Evolutionary conservation across 805 yeast genomes (phyloP).

Genomic region (Nakazawaea ambrosiae): DNA sequence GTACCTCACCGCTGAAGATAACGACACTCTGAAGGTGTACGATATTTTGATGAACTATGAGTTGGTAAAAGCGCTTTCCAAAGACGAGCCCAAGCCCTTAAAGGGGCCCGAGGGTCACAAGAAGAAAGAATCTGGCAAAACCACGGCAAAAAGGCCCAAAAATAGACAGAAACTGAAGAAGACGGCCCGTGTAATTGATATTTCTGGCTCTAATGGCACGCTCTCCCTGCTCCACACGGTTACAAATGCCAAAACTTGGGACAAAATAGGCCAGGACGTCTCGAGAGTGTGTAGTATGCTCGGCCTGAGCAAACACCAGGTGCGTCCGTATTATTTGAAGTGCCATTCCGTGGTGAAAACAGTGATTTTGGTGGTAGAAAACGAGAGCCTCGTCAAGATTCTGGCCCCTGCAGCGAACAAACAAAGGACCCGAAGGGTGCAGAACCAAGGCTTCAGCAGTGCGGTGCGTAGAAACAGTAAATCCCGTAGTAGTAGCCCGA

Average conservation of each 20-base stretch:
- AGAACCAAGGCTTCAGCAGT: too few relatives aligned
- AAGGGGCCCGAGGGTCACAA: background rate
- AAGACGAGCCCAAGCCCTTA: too few relatives aligned
- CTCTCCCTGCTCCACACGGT: too few relatives aligned
- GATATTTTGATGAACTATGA: conserved; percentile 5
- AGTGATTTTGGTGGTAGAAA: background rate
- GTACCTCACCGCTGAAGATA: background rate
- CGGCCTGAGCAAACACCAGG: background rate
- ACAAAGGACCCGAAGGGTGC: background rate
- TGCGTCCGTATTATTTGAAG: background rate
- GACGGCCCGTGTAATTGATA: background rate
- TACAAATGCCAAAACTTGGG: conserved; percentile 3
- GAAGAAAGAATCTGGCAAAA: background rate
- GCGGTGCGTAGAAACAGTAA: too few relatives aligned
- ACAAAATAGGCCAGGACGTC: background rate
- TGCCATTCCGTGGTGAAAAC: background rate
- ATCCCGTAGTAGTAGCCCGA: background rate
- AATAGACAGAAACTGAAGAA: background rate
- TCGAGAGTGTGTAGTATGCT: background rate
- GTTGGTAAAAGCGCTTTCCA: background rate
- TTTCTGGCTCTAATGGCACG: background rate
- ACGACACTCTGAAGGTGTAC: conserved; percentile 2
- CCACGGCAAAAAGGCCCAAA: background rate
- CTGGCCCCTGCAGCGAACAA: background rate
- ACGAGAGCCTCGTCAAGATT: too few relatives aligned